Evolutionary conservation across 2,329 filamentous ascomycete species (phyloP), one percentile per base, ranked within the genome.

Genomic region (Aspergillus floridensis): DNA sequence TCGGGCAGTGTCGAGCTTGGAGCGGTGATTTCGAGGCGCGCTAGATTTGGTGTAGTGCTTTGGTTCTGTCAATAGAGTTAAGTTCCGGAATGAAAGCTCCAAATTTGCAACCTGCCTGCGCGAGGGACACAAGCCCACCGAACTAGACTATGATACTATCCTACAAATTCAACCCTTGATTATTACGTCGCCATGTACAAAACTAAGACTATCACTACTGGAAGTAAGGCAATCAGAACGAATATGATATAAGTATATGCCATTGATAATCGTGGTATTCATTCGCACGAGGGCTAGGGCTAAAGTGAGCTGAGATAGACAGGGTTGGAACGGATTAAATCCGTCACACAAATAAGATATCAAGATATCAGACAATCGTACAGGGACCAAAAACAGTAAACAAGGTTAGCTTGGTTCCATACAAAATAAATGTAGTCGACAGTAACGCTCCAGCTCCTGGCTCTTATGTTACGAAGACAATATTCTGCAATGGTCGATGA

Each of bases 1-100:
- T 2, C 83, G 85, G 77, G 65, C 62, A 10, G 32, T 71, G 53
- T 60, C 65, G 54, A 38, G 63, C 22, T 52, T 71, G 61, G 70
- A 73, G 62, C 65, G 66, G 63, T 72, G 67, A 62, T 44, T 44
- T 16, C 5, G 12, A 44, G 38, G 16, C 38, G 5, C 32, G 11
- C 4, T 35, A 8, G 26, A 29, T 10, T 10, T 8, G 26, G 2
- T 10, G 26, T 29, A 29, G 26, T 29, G 26, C 26, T 29, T 29
- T 8, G 7, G 2, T 29, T 8, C 8, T 29, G 8, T 8, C 26
- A 26, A 26, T 22, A 26, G 8, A 26, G 7, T 8, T 26, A n/a
- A 2, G 2, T 26, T 26, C 8, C 26, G 8, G 2, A 26, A 26
- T 26, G 7, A 8, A 8, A 26, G 26, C 26, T 26, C 8, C 26